These are phyloP conservation scores for Cordyceps farinosa DNA, from an alignment of 2,329 filamentous ascomycete genomes.

Conservation along the genomic window DNA sequence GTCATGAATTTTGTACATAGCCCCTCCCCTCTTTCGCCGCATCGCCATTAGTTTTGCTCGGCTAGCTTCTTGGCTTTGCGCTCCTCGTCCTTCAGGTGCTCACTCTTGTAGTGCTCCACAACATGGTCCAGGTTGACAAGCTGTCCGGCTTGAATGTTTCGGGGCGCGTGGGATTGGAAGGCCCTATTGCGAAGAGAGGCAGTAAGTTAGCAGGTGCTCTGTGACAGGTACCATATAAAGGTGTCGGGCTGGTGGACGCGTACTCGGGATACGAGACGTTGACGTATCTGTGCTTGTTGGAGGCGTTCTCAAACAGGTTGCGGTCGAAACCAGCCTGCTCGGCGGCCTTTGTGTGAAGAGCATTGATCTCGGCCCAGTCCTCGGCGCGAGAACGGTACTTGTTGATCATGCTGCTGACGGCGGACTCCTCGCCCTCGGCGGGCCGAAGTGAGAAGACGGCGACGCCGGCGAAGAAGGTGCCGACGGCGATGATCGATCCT, in stretches of 20 bases:
- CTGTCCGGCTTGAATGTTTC: constrained; percentile 55
- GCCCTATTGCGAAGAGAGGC: constrained; percentile 35
- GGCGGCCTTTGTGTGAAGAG: constrained; percentile 47
- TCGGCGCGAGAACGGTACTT: constrained; percentile 46
- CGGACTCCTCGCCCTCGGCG: constrained; percentile 48
- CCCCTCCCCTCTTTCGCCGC: constrained; percentile 19
- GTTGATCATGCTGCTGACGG: constrained; percentile 43
- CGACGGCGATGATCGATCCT: constrained; percentile 45
- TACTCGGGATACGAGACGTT: constrained; percentile 58
- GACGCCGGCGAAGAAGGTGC: constrained; percentile 22
- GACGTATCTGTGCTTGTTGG: constrained; percentile 42
- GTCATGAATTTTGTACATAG: constrained; percentile 17
- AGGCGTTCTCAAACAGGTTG: constrained; percentile 48
- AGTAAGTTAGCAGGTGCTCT: constrained; percentile 21
- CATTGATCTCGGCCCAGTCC: constrained; percentile 51
- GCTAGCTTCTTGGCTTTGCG: constrained; percentile 50
- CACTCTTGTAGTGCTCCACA: constrained; percentile 54
- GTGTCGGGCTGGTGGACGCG: constrained; percentile 28
- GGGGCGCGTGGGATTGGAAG: constrained; percentile 47
- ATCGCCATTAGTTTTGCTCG: constrained; percentile 30
- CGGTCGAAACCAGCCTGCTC: constrained; percentile 57
- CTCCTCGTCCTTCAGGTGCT: constrained; percentile 53
- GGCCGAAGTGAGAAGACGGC: constrained; percentile 45
- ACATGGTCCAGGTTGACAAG: constrained; percentile 52
- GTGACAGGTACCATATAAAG: background rate